These are phyloP conservation scores for Plenodomus biglobosus DNA, from an alignment of 2,329 filamentous ascomycete species.

Conservation along the genomic window DNA sequence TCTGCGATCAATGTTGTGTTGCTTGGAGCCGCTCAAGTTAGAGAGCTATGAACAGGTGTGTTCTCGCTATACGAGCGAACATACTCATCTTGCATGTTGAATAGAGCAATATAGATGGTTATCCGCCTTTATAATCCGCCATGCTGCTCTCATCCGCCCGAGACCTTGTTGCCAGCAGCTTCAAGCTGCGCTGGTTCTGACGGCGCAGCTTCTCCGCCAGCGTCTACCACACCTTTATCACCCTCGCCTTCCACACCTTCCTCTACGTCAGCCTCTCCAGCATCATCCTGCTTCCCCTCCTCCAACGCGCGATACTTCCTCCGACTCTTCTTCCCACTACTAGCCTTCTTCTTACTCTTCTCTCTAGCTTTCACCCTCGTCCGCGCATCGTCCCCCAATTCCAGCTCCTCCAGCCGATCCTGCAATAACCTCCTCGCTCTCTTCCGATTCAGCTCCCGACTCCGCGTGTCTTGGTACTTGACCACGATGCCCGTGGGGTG, in stretches of 20 bases:
- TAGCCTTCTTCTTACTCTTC: conserved; percentile 70
- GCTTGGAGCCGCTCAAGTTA: not conserved
- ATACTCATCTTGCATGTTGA: not conserved
- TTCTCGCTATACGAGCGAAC: not conserved
- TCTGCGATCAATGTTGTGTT: too few species aligned
- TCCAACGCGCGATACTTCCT: conserved; percentile 66
- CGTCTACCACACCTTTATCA: conserved; percentile 6
- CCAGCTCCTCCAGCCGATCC: conserved; percentile 71
- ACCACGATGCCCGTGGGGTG: conserved; percentile 87
- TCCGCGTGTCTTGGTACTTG: conserved; percentile 91
- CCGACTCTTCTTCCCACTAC: conserved; percentile 76
- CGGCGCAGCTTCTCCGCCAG: conserved; percentile 8
- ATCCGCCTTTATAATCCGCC: not conserved
- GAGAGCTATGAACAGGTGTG: too few species aligned
- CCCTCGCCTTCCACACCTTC: conserved; percentile 25
- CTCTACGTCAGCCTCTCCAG: conserved; percentile 56
- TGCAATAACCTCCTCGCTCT: conserved; percentile 78
- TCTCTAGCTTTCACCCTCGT: conserved; percentile 64
- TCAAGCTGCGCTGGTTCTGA: not conserved
- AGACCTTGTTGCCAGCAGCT: not conserved
- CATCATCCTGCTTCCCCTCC: conserved; percentile 69
- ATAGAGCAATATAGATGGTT: not conserved
- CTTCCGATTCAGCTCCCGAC: conserved; percentile 81
- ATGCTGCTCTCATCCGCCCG: conserved; percentile 1
- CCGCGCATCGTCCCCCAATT: conserved; percentile 70